phyloP scores from a whole-genome alignment of 352 stramenopile genomes.

The Phytopythium kandeliae region DNA sequence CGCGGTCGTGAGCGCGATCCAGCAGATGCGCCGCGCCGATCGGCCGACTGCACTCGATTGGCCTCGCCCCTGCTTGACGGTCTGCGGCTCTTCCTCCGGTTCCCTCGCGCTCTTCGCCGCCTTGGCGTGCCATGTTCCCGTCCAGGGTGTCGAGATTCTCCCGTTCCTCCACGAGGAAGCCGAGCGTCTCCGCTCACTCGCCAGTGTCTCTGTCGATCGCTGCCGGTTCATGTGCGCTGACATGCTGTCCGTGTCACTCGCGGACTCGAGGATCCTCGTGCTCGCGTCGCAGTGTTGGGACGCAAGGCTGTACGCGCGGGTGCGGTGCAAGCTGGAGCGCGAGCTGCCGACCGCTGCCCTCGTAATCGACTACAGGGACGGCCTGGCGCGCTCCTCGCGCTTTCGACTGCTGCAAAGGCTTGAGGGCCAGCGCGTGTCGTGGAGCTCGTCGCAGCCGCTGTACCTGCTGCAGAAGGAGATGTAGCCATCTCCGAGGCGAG shows the following conservation, averaged over 20 bases:
- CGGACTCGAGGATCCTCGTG: constrained; percentile 24
- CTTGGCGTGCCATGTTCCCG: constrained; percentile 20
- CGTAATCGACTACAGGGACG: constrained; percentile 52
- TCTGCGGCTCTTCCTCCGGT: constrained; percentile 53
- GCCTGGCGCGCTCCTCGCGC: constrained; percentile 12
- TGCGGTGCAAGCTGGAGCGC: constrained; percentile 32
- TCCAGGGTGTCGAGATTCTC: constrained; percentile 45
- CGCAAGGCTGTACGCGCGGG: constrained; percentile 17
- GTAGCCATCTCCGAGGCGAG: no score
- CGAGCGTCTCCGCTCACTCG: constrained; percentile 8
- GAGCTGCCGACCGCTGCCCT: constrained; percentile 25
- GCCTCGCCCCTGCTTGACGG: constrained; percentile 13
- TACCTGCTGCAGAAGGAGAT: constrained; percentile 19
- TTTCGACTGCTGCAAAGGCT: constrained; percentile 24
- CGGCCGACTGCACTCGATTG: not conserved
- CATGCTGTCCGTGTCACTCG: constrained; percentile 31
- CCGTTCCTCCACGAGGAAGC: constrained; percentile 30
- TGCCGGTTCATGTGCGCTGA: constrained; percentile 33
- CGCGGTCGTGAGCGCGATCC: constrained; percentile 11
- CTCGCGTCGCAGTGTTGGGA: constrained; percentile 69
- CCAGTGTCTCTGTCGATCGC: constrained; percentile 7
- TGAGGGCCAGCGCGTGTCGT: constrained; percentile 30
- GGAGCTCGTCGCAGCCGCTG: constrained; percentile 29
- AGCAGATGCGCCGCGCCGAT: not conserved
- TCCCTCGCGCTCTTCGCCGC: constrained; percentile 48